Evolutionary conservation across 2,329 filamentous ascomycete genomes (phyloP).

Genomic region (Apiospora phragmitis): DNA sequence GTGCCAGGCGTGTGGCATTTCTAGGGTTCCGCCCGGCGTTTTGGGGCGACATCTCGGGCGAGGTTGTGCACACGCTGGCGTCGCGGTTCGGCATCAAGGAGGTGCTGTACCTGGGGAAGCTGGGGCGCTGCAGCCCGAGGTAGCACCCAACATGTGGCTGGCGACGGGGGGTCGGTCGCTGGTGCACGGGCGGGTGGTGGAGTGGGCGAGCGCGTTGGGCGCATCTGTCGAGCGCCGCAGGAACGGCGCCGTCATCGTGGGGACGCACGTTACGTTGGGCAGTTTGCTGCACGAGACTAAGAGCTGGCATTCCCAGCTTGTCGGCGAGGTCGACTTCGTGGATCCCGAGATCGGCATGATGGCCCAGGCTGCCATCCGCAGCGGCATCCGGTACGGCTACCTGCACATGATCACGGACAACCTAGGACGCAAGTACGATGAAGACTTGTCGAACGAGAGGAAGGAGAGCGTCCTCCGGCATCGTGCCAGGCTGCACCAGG

Average conservation of each 20-base stretch:
- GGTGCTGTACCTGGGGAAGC: conserved; percentile 18
- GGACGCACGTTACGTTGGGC: conserved; percentile 15
- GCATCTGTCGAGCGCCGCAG: conserved; percentile 11
- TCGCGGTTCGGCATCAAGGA: conserved; percentile 11
- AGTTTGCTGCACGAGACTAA: conserved; percentile 18
- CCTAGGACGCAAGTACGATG: conserved; percentile 16
- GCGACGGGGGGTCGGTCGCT: conserved; percentile 14
- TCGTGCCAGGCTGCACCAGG: conserved; percentile 12
- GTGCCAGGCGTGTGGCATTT: conserved; percentile 14
- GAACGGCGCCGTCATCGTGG: conserved; percentile 3
- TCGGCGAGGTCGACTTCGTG: conserved; percentile 16
- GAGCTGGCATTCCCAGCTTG: conserved; percentile 15
- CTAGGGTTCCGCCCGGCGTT: conserved; percentile 17
- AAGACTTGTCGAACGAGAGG: conserved; percentile 19
- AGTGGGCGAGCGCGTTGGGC: conserved; percentile 12
- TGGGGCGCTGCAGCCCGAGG: conserved; percentile 14
- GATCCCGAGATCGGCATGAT: conserved; percentile 20
- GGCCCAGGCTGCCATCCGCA: conserved; percentile 16
- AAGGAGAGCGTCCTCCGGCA: conserved; percentile 13
- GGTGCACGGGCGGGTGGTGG: conserved; percentile 12
- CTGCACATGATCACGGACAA: conserved; percentile 19
- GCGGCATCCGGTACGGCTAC: conserved; percentile 14
- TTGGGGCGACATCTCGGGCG: conserved; percentile 18
- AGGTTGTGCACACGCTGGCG: conserved; percentile 16
- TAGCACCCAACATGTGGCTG: conserved; percentile 16